Percentiles rank a stretch among this genome's conserved stretches.
phyloP scores from a whole-genome alignment of 345 rosid species.

The Salix suchowensis region DNA sequence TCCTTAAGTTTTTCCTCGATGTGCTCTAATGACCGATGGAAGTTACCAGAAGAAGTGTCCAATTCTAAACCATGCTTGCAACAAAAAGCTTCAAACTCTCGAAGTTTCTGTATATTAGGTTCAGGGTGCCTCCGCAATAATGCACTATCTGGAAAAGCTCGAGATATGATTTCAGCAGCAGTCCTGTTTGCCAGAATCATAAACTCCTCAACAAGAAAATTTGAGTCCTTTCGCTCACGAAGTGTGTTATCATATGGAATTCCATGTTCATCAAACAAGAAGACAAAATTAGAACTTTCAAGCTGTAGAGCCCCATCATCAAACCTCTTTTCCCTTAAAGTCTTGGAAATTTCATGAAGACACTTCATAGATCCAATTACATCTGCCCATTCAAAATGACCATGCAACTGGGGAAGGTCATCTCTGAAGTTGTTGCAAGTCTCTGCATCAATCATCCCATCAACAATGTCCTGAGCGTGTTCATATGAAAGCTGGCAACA shows the following conservation, averaged over 20 bases:
- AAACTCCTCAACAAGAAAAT: conserved; percentile 81
- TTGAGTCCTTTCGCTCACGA: conserved; percentile 42
- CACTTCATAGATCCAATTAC: conserved; percentile 47
- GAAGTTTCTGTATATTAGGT: conserved; percentile 78
- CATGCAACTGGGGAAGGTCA: conserved; percentile 51
- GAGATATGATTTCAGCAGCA: conserved; percentile 78
- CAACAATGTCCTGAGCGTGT: conserved; percentile 62
- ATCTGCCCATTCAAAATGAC: conserved; percentile 61
- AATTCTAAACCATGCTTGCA: conserved; percentile 60
- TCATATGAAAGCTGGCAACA: conserved; percentile 92
- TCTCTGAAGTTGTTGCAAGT: conserved; percentile 23
- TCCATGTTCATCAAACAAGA: conserved; percentile 66
- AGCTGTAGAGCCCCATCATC: conserved; percentile 69
- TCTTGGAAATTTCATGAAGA: conserved; percentile 59
- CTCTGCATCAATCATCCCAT: conserved; percentile 30
- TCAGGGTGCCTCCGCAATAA: conserved; percentile 83
- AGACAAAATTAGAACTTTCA: conserved; percentile 52
- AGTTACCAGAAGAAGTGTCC: conserved; percentile 64
- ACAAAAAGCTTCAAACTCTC: conserved; percentile 79
- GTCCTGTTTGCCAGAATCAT: conserved; percentile 91
- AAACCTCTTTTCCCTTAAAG: conserved; percentile 55
- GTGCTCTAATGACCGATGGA: conserved; percentile 52
- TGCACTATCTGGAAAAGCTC: conserved; percentile 75
- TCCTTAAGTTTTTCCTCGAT: conserved; percentile 60
- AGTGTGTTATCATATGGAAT: conserved; percentile 56